A percentile compares a stretch with the other conserved stretches of the same genome.
These are phyloP conservation scores for Schoenoplectus tabernaemontani DNA, from an alignment of 202 grass and related monocot genomes.

Conservation along the genomic window DNA sequence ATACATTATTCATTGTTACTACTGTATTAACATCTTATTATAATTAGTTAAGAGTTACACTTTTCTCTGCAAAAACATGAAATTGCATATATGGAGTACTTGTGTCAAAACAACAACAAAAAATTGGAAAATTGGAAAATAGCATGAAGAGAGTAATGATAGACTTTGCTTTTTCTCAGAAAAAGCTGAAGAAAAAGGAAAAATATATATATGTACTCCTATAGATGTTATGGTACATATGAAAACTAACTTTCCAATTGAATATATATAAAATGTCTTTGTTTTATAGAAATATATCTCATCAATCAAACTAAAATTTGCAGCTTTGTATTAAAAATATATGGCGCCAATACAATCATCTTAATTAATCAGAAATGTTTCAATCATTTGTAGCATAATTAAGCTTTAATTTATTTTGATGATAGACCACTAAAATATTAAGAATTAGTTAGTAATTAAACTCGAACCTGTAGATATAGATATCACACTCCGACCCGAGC, in stretches of 20 bases:
- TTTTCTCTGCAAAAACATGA: not conserved
- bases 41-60: not conserved
- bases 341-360: too few species aligned
- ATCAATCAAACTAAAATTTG: too few species aligned
- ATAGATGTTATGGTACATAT: not conserved
- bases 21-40: not conserved
- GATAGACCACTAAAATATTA: not conserved
- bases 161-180: not conserved
- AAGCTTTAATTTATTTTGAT: not conserved
- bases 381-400: not conserved
- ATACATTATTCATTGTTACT: too few species aligned
- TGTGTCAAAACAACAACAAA: not conserved
- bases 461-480: conserved; percentile 48
- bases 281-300: not conserved
- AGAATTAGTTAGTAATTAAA: not conserved
- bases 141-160: not conserved
- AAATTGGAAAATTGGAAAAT: not conserved
- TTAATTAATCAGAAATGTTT: not conserved
- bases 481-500: conserved; percentile 33
- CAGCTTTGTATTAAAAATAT: too few species aligned
- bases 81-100: not conserved
- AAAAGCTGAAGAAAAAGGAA: not conserved
- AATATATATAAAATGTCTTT: not conserved
- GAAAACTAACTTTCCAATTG: not conserved
- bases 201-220: not conserved